Percentiles rank a stretch among this genome's conserved stretches.
phyloP scores from a whole-genome alignment of 2,329 filamentous ascomycete species.

The Didymella arachidicola region DNA sequence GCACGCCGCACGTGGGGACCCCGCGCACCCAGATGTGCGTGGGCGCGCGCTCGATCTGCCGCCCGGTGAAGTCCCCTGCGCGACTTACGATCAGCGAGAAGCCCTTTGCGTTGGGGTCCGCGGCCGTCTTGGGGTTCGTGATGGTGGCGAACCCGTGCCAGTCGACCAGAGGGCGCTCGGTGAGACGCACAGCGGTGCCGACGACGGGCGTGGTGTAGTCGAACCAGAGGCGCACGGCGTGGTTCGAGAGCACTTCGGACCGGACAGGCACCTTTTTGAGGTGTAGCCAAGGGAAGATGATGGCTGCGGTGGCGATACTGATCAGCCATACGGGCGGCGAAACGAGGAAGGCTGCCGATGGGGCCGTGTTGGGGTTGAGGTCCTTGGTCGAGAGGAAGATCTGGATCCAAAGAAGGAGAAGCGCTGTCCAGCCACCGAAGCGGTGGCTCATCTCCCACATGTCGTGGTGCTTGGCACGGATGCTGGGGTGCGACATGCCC shows the following conservation, averaged over 20 bases:
- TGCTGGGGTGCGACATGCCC: constrained; percentile 39
- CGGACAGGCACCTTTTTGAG: constrained; percentile 73
- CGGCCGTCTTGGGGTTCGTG: constrained; percentile 33
- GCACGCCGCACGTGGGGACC: constrained; percentile 47
- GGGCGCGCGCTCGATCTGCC: constrained; percentile 43
- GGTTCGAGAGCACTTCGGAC: constrained; percentile 73
- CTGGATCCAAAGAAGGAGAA: constrained; percentile 49
- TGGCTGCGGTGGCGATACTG: constrained; percentile 67
- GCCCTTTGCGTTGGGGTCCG: constrained; percentile 30
- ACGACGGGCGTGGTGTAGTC: constrained; percentile 45
- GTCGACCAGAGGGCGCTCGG: constrained; percentile 45
- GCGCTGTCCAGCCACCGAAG: constrained; percentile 49
- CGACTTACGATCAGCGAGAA: constrained; percentile 50
- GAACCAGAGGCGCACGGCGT: constrained; percentile 73
- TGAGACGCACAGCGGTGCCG: constrained; percentile 44
- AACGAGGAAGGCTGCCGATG: constrained; percentile 35
- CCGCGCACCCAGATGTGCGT: constrained; percentile 50
- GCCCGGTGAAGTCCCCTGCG: constrained; percentile 51
- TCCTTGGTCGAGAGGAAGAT: constrained; percentile 39
- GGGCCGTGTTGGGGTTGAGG: constrained; percentile 25
- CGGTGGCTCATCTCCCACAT: constrained; percentile 49
- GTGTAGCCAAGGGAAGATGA: constrained; percentile 77
- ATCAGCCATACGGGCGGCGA: constrained; percentile 71
- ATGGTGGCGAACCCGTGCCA: constrained; percentile 54
- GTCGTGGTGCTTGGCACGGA: constrained; percentile 47